These are phyloP conservation scores for Wickerhamomyces sp. DNA, from an alignment of 1,139 yeast species.

Conservation along the genomic window DNA sequence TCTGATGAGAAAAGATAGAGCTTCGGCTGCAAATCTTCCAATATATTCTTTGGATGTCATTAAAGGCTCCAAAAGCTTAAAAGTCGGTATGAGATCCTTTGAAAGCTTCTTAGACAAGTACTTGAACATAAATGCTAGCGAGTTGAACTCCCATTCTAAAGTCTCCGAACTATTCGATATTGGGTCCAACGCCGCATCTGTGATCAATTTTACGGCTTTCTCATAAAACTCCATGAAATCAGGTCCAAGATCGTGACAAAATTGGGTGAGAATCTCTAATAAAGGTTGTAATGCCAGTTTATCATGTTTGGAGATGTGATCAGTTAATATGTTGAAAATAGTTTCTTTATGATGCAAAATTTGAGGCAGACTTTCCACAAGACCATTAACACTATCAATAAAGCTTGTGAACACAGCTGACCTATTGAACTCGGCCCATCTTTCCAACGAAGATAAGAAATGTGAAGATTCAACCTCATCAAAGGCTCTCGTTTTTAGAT, in stretches of 20 bases:
- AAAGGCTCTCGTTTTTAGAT: conserved; percentile 58
- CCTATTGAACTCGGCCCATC: conserved; percentile 85
- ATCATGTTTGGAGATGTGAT: conserved; percentile 54
- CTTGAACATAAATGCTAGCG: conserved; percentile 85
- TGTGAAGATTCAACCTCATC: conserved; percentile 75
- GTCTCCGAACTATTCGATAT: conserved; percentile 58
- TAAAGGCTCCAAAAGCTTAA: conserved; percentile 59
- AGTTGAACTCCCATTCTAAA: conserved; percentile 80
- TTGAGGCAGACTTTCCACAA: conserved; percentile 74
- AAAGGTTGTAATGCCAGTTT: conserved; percentile 74
- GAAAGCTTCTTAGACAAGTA: conserved; percentile 66
- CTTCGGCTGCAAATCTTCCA: conserved; percentile 85
- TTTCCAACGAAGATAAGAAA: conserved; percentile 71
- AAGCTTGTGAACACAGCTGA: conserved; percentile 71
- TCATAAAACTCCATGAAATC: conserved; percentile 72
- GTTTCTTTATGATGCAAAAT: conserved; percentile 63
- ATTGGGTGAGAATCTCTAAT: conserved; percentile 75
- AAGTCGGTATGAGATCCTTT: conserved; percentile 64
- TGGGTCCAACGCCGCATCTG: conserved; percentile 43
- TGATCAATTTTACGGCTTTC: conserved; percentile 47
- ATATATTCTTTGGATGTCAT: conserved; percentile 61
- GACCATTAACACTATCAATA: conserved; percentile 47
- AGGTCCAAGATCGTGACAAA: conserved; percentile 89
- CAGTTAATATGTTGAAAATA: conserved; percentile 52
- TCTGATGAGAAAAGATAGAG: conserved; percentile 76